A percentile compares a stretch with the other conserved stretches of the same genome.
These are phyloP conservation scores for Neospermospora avenae DNA, from an alignment of 2,329 filamentous ascomycete genomes.

Conservation along the genomic window DNA sequence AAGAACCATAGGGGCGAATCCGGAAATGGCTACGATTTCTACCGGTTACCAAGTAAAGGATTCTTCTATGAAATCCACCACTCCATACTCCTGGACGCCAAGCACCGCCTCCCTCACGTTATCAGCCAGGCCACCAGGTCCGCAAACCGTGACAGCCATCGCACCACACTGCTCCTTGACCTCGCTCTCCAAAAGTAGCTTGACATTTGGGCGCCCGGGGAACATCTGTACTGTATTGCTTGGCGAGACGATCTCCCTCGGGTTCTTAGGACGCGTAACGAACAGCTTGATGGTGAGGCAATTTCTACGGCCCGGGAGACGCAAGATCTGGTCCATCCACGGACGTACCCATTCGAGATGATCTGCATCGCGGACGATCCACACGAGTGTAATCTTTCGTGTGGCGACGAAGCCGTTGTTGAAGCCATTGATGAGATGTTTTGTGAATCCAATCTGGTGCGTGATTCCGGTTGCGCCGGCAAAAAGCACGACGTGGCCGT, in stretches of 20 bases:
- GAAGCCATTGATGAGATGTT: constrained; percentile 69
- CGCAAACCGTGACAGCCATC: constrained; percentile 82
- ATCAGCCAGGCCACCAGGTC: constrained; percentile 70
- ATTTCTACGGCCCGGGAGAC: constrained; percentile 76
- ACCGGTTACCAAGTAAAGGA: constrained; percentile 56
- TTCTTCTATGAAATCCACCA: constrained; percentile 75
- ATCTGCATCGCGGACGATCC: constrained; percentile 88
- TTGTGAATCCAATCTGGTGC: constrained; percentile 86
- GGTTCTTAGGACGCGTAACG: constrained; percentile 80
- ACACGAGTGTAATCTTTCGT: constrained; percentile 77
- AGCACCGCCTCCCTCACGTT: constrained; percentile 70
- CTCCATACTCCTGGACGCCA: constrained; percentile 55
- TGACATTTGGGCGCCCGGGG: constrained; percentile 81
- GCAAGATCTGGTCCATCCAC: constrained; percentile 73
- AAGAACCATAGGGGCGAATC: no score
- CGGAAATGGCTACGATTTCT: no score
- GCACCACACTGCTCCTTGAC: constrained; percentile 79
- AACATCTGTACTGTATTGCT: constrained; percentile 86
- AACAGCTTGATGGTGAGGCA: constrained; percentile 85
- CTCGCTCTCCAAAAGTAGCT: constrained; percentile 76
- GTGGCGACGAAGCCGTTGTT: constrained; percentile 72
- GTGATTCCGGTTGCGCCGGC: constrained; percentile 94
- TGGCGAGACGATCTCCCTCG: constrained; percentile 70
- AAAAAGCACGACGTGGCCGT: constrained; percentile 87
- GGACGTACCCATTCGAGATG: constrained; percentile 90